Base-by-base conservation (phyloP, 164 flowering plant genomes). In the Cinnamomum micranthum region DNA sequence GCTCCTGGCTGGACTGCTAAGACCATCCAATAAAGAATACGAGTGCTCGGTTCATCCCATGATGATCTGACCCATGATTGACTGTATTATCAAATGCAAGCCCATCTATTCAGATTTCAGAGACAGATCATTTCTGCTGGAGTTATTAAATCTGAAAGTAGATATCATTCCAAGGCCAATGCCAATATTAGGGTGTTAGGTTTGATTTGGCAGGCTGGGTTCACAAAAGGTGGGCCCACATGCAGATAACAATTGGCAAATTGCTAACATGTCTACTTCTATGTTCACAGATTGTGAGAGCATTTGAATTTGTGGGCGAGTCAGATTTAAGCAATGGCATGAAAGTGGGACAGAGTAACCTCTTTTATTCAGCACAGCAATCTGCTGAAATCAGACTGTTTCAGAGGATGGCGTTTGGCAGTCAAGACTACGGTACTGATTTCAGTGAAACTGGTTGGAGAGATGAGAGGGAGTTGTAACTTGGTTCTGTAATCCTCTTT, bases 381-480 rank as follows among this genome's bases (percentile, higher is more conserved):
- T 94, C 96, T 59, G 90, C 81, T 33, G 91, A 94, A 79, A 87
- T 92, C 63, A 87, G 96, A 87, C 72, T 83, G 83, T 91, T 92
- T 81, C 84, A 79, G 73, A 90, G 91, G 79, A 94, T 94, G 97
- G 96, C 93, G 19, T 92, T 94, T 77, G 93, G 94, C 35, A 86
- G 85, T 81, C 91, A 88, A 76, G 86, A 87, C 41, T 85, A 81
- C 77, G 86, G 88, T 75, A 81, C 88, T 27, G 93, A 87, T 66
- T 89, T 85, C 75, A 88, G 84, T 74, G 82, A 85, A 71, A 52
- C 28, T 66, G 84, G 85, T 79, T 64, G 70, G 74, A 63, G 71
- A 76, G 33, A 23, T 25, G 70, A 70, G 63, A 70, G 58, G 28
- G 65, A 74, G 28, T 50, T 60, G 60, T 78, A 70, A 65, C 27